Evolutionary conservation across 257 asterid species (phyloP).

Genomic region (Solanum boliviense): DNA sequence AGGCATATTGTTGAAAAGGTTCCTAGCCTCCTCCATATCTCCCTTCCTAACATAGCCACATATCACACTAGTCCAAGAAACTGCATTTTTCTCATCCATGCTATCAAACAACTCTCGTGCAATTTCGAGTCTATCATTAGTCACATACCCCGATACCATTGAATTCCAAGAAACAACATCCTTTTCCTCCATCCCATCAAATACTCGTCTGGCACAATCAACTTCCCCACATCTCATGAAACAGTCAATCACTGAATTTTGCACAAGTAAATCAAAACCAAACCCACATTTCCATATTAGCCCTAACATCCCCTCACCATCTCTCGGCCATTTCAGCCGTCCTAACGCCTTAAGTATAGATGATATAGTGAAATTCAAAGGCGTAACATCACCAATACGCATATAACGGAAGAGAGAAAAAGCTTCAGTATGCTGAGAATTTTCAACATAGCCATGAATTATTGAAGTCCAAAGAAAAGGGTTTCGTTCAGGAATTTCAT

Average conservation of each 20-base stretch:
- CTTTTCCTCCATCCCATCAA: constrained; percentile 10
- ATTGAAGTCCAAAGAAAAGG: constrained; percentile 2
- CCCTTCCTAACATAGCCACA: constrained; percentile 1
- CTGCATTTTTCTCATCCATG: neutral
- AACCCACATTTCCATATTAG: neutral
- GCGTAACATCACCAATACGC: neutral
- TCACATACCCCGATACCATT: constrained; percentile 5
- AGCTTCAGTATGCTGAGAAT: constrained; percentile 5
- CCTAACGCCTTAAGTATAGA: constrained; percentile 11
- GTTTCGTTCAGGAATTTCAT: constrained; percentile 7
- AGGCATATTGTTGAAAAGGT: neutral
- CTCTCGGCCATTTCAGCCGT: constrained; percentile 2
- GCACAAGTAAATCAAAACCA: constrained; percentile 8
- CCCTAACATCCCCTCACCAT: constrained; percentile 6
- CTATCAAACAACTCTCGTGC: neutral
- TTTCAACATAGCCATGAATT: constrained; percentile 15
- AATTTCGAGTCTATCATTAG: neutral
- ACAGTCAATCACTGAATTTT: constrained; percentile 6
- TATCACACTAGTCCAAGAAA: constrained; percentile 9
- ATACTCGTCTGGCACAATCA: neutral
- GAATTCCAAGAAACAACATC: constrained; percentile 15
- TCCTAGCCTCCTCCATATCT: constrained; percentile 1
- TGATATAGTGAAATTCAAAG: constrained; percentile 8
- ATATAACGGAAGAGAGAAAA: neutral
- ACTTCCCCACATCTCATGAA: constrained; percentile 5